These are phyloP conservation scores for Calocera viscosa DNA, from an alignment of 768 basidiomycete species.

Conservation along the genomic window DNA sequence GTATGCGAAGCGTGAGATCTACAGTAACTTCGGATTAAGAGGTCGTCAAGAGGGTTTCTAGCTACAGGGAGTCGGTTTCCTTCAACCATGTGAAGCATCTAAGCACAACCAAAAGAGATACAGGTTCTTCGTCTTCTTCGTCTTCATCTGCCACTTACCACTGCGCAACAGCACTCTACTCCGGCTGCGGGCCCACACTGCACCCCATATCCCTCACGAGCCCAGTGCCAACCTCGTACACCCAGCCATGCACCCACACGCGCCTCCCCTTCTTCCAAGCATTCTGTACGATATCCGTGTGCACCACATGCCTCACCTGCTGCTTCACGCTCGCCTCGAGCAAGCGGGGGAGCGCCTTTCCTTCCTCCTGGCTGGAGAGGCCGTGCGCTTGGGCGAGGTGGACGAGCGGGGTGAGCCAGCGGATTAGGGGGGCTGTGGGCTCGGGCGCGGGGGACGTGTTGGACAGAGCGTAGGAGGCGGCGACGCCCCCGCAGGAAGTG, in stretches of 20 bases:
- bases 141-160: no score
- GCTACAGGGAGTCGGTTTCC: no score
- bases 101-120: no score
- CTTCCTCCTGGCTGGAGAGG: slow-evolving; percentile 26
- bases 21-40: no score
- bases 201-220: slow-evolving; percentile 41
- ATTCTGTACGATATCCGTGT: slow-evolving; percentile 24
- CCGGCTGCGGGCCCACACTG: slow-evolving; percentile 14
- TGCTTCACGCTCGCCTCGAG: slow-evolving; percentile 43
- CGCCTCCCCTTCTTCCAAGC: slow-evolving; percentile 27
- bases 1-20: no score
- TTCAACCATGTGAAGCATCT: no score
- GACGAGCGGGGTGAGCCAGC: slow-evolving; percentile 63
- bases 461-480: slow-evolving; percentile 26
- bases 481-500: slow-evolving; percentile 64
- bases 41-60: no score
- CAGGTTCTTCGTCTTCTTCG: no score
- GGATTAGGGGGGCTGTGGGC: slow-evolving; percentile 41
- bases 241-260: slow-evolving; percentile 57
- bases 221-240: slow-evolving; percentile 52
- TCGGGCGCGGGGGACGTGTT: slow-evolving; percentile 22
- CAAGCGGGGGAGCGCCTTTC: slow-evolving; percentile 24
- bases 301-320: slow-evolving; percentile 25
- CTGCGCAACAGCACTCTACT: no score
- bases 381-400: slow-evolving; percentile 38